A percentile compares a stretch with the other conserved stretches of the same genome.
phyloP scores from a whole-genome alignment of 495 filamentous ascomycete genomes.

The Haplographium delicatum region DNA sequence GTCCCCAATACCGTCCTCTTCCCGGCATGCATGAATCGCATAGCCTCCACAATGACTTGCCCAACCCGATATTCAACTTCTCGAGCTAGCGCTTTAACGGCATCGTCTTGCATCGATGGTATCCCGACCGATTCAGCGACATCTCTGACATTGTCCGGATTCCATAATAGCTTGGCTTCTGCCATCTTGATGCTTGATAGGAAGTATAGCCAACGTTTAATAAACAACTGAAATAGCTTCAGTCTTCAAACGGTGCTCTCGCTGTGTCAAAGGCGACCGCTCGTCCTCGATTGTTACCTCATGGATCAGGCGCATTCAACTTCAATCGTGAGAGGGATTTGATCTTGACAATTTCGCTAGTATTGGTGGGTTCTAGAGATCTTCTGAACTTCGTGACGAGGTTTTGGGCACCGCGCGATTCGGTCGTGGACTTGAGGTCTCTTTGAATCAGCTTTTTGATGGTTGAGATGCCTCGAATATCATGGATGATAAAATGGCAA shows the following conservation, averaged over 20 bases:
- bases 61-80: slow-evolving; percentile 93
- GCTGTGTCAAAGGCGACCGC: not conserved
- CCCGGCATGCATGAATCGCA: slow-evolving; percentile 89
- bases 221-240: not conserved
- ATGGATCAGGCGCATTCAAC: not conserved
- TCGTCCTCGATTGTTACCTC: not conserved
- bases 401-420: no score
- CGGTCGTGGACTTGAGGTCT: no score
- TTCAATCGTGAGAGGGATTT: not conserved
- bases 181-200: not conserved
- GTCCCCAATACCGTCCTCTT: slow-evolving; percentile 79
- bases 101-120: slow-evolving; percentile 68
- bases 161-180: slow-evolving; percentile 63
- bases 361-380: not conserved
- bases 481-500: slow-evolving; percentile 2
- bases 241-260: not conserved
- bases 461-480: not conserved
- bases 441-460: no score
- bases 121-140: slow-evolving; percentile 95
- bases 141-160: slow-evolving; percentile 89
- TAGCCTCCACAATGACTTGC: slow-evolving; percentile 85
- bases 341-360: not conserved
- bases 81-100: slow-evolving; percentile 75
- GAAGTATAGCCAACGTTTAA: not conserved
- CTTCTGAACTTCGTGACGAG: no score